phyloP scores from a whole-genome alignment of 495 filamentous ascomycete genomes.

The Penicillium malachiteum region DNA sequence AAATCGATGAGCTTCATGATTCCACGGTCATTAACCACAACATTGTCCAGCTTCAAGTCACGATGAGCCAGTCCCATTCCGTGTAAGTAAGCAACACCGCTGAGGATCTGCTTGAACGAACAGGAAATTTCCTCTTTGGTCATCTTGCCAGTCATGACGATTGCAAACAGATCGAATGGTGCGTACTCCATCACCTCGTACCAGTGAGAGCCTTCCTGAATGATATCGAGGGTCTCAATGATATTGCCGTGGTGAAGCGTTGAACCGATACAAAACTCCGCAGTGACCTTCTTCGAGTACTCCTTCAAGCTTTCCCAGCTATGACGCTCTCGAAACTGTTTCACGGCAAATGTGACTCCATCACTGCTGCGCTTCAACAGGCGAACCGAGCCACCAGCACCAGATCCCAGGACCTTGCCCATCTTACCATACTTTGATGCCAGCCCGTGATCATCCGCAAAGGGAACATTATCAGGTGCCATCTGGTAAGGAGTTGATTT shows the following conservation, averaged over 20 bases:
- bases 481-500: slow-evolving; percentile 58
- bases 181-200: slow-evolving; percentile 99
- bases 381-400: slow-evolving; percentile 91
- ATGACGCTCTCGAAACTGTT: slow-evolving; percentile 92
- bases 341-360: slow-evolving; percentile 91
- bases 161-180: slow-evolving; percentile 95
- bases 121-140: slow-evolving; percentile 85
- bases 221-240: slow-evolving; percentile 95
- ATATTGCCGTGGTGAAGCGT: slow-evolving; percentile 98
- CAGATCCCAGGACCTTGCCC: slow-evolving; percentile 88
- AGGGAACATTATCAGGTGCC: slow-evolving; percentile 69
- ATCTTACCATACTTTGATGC: slow-evolving; percentile 92
- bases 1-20: slow-evolving; percentile 99
- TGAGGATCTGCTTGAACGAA: slow-evolving; percentile 90
- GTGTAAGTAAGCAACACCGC: slow-evolving; percentile 95
- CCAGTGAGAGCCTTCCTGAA: slow-evolving; percentile 93
- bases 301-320: slow-evolving; percentile 91
- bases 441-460: slow-evolving; percentile 91
- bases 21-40: slow-evolving; percentile 94
- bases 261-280: slow-evolving; percentile 97
- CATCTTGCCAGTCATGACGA: slow-evolving; percentile 99
- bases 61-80: slow-evolving; percentile 94
- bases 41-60: slow-evolving; percentile 96
- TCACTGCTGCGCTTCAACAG: slow-evolving; percentile 91
- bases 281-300: slow-evolving; percentile 98